Evolutionary conservation across 768 basidiomycete species (phyloP), one percentile per base, ranked within the genome.

Genomic region (Kwoniella heveanensis): DNA sequence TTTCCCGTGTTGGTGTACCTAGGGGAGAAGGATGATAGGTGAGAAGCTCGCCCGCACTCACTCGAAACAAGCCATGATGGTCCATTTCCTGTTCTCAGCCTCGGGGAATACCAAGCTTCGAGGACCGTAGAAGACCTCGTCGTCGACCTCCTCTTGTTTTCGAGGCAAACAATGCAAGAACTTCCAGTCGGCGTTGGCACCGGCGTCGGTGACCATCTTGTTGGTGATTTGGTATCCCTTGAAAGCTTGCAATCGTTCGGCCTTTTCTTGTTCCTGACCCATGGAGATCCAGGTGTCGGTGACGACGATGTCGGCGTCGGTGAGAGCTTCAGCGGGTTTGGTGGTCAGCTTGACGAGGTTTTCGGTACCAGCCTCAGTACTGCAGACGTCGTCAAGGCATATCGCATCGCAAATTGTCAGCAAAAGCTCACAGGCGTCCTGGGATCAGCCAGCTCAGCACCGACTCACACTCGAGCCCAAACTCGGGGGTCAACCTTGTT

Each of bases 201-300:
- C 90, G 8, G 90, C 90, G 62, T 87, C 85, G 19, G 82, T 81
- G 79, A 92, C 93, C 29, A 98, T 84, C 30, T 85, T 81, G 78
- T 97, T 92, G 1, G 95, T 98, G 53, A 99, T 87, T 76, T 97
- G 96, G 80, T 91, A 99, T 1, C 96, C 94, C 19, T 85, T 67
- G 81, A 99, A 99, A 62, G 91, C 95, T 54, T 85, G 82, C 47
- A 95, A 79, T 17, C 95, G 87, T 70, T 91, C 87, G 30, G 83
- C 90, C 67, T 93, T 92, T 80, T 98, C 93, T 1, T 88, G 89
- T 80, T 98, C 96, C 80, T 96, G 92, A 19, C 96, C 96, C 96
- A 99, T 98, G 1, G 95, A 97, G 67, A 98, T 92, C 93, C 95
- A 99, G 3, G 96, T 99, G 79, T 99, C 96, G 1, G 96, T 99